Evolutionary conservation across 2,329 filamentous ascomycete species (phyloP).

Genomic region (Stagonosporopsis cucurbitacearum): DNA sequence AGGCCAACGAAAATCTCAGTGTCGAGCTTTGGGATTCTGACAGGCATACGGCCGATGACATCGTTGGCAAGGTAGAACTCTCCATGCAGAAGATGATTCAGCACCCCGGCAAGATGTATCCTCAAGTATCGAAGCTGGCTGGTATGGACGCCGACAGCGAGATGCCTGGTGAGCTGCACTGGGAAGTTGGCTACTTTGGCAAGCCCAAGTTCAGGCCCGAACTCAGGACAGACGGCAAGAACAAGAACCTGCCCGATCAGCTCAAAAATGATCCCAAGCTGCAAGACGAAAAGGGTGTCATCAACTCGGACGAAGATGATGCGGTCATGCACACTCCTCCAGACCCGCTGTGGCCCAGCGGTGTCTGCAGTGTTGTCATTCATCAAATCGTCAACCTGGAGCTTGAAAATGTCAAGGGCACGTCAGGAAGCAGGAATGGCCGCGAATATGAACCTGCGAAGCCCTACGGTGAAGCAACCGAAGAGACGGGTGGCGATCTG

Average conservation of each 20-base stretch:
- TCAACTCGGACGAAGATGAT: slow-evolving; percentile 77
- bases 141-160: slow-evolving; percentile 82
- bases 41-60: slow-evolving; percentile 87
- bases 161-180: slow-evolving; percentile 93
- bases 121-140: slow-evolving; percentile 80
- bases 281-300: slow-evolving; percentile 84
- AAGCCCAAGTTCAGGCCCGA: slow-evolving; percentile 88
- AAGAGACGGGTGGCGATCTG: slow-evolving; percentile 79
- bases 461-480: slow-evolving; percentile 81
- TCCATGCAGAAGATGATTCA: slow-evolving; percentile 95
- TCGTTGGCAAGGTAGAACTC: slow-evolving; percentile 92
- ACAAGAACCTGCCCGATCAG: slow-evolving; percentile 74
- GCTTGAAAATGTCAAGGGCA: slow-evolving; percentile 88
- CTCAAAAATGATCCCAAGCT: slow-evolving; percentile 77
- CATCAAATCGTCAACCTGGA: slow-evolving; percentile 97
- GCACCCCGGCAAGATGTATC: slow-evolving; percentile 91
- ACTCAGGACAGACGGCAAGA: slow-evolving; percentile 84
- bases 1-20: slow-evolving; percentile 89
- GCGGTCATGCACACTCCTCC: slow-evolving; percentile 89
- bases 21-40: slow-evolving; percentile 98
- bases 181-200: slow-evolving; percentile 95
- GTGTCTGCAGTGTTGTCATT: slow-evolving; percentile 82
- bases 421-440: slow-evolving; percentile 78
- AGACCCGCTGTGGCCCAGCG: slow-evolving; percentile 94
- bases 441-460: slow-evolving; percentile 89